Base-by-base conservation (phyloP, 2,329 filamentous ascomycete genomes). In the Fusarium verticillioides region DNA sequence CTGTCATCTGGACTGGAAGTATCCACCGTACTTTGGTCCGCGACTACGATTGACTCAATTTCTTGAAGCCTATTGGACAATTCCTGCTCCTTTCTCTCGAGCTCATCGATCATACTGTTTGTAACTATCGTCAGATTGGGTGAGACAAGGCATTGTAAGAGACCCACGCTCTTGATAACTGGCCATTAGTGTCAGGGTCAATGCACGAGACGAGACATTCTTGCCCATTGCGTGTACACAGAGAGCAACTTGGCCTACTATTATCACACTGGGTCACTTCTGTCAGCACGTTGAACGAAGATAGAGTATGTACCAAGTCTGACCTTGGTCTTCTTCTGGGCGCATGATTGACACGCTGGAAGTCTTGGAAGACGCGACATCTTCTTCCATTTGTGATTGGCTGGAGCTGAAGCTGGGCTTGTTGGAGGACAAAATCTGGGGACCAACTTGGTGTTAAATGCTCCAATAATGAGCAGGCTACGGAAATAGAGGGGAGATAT, bases 321-420 rank as follows among this genome's bases (percentile, higher is more conserved):
- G 1, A 64, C 67, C 54, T 69, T 72, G 19, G 69, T 72, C 11
- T 72, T 72, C 4, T 46, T 47, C 12, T 65, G 60, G 1, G 69
- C 44, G 15, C 64, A 72, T 11, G 44, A 49, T 30, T 72, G 69
- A 42, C 69, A 72, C 3, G 69, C 69, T 19, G 64, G 69, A 5
- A 72, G 12, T 28, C 69, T 63, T 18, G 68, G 69, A 1, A 62
- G 46, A 12, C 63, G 63, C 2, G 44, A 30, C 62, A 70, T 67
- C 2, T 3, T 4, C 7, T 18, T 36, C 11, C 7, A 3, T 52
- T 1, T 19, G 0, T 32, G 9, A 46, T 28, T 53, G 18, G 23
- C 4, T 7, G 7, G 5, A 10, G 9, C 4, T 12, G 19, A 26
- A 26, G 5, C 37, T 9, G 26, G 39, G 16, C 28, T 9, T 16